phyloP scores from a whole-genome alignment of 352 stramenopile species.

The Pythium brachiatum region DNA sequence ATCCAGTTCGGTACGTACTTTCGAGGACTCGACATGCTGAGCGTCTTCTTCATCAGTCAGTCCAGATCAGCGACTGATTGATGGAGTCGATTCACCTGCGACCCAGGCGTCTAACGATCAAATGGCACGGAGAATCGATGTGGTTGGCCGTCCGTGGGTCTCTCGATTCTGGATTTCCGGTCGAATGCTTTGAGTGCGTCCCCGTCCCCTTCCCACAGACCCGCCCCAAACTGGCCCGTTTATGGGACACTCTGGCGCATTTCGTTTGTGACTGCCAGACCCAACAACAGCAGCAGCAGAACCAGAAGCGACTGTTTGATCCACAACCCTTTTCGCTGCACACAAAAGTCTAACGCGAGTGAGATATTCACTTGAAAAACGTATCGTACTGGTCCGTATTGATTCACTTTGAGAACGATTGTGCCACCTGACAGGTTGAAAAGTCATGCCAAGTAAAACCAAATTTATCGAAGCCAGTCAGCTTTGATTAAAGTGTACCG shows the following conservation, averaged over 20 bases:
- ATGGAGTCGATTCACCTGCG: background rate
- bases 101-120: background rate
- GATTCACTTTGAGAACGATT: background rate
- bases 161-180: background rate
- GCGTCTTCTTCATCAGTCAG: background rate
- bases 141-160: background rate
- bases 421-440: background rate
- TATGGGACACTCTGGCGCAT: background rate
- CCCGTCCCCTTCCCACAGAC: background rate
- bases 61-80: too few relatives aligned
- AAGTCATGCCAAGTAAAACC: background rate
- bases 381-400: background rate
- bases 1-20: background rate
- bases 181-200: background rate
- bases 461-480: background rate
- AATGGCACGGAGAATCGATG: background rate
- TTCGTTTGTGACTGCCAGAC: background rate
- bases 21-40: constrained; percentile 1
- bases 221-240: background rate
- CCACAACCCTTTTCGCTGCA: background rate
- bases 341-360: background rate
- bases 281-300: background rate
- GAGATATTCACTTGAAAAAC: background rate
- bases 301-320: background rate
- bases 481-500: background rate